These are phyloP conservation scores for Clarireedia monteithiana DNA, from an alignment of 2,329 filamentous ascomycete genomes.

Conservation along the genomic window DNA sequence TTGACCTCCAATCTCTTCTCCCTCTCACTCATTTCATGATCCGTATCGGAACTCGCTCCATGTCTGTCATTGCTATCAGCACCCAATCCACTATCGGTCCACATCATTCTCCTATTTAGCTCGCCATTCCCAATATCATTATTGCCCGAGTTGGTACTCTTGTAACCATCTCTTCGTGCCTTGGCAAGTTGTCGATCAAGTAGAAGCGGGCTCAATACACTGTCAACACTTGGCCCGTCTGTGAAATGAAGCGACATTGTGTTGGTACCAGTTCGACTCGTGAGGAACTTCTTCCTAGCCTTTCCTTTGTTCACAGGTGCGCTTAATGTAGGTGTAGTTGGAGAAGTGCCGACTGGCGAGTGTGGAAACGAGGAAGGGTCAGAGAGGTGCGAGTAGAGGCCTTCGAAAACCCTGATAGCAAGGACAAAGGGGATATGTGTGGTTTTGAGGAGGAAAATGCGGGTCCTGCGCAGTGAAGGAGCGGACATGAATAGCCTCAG, in stretches of 20 bases:
- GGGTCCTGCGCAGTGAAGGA: conserved; percentile 52
- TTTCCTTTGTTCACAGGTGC: conserved; percentile 3
- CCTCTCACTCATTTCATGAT: background rate
- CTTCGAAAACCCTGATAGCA: conserved; percentile 50
- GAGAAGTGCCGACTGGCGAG: conserved; percentile 2
- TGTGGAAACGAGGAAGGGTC: conserved; percentile 14
- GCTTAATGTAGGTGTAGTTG: conserved; percentile 5
- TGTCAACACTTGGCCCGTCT: conserved; percentile 1
- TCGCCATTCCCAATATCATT: conserved; percentile 11
- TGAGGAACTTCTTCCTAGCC: conserved; percentile 11
- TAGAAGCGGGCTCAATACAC: conserved; percentile 7
- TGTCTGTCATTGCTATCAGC: background rate
- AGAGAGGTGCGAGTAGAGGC: conserved; percentile 27
- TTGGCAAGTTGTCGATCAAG: background rate
- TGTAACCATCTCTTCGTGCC: background rate
- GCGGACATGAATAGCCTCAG: conserved; percentile 60
- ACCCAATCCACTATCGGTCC: conserved; percentile 7
- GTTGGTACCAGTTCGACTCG: conserved; percentile 14
- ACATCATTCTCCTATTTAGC: conserved; percentile 9
- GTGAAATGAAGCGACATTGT: conserved; percentile 14
- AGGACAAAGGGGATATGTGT: conserved; percentile 62
- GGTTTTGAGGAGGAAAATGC: conserved; percentile 54
- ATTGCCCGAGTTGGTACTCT: background rate
- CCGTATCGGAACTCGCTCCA: background rate
- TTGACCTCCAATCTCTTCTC: conserved; percentile 37